Evolutionary conservation across 1,284 basidiomycete species (phyloP), one percentile per base, ranked within the genome.

Genomic region (Mycosarcoma maydis): DNA sequence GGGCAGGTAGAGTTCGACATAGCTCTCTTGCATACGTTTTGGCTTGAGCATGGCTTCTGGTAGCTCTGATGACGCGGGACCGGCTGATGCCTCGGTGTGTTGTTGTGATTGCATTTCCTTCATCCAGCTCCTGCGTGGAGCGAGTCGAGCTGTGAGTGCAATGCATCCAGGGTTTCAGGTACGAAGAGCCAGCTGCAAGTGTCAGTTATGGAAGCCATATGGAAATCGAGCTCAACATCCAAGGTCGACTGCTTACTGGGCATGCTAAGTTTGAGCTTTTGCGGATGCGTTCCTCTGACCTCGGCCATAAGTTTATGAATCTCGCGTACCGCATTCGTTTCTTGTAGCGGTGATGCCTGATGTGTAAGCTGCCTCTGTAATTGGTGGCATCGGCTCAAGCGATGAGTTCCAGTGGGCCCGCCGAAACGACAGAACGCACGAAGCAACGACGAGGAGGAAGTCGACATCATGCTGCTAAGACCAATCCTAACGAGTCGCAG

Each of bases 1-100:
- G 5, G 60, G 73, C 10, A 83, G 72, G 27, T 79, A 76, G 42
- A 82, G 68, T 51, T 75, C 71, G 38, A 80, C 73, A 53, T 77
- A 83, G 37, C 78, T 80, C 32, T 81, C 80, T 26, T 68, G 59
- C 78, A 81, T 81, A 13, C 69, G 64, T 36, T 73, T 77, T 27
- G 75, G 73, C 36, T 58, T 50, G 40, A 68, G 55, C 42, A 75
- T 49, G 14, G 55, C 42, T 16, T 54, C 51, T 5, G 58, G 64
- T 7, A 72, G 41, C 32, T 72, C 57, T 8, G 50, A 43, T 11
- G 53, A 36, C 3, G 48, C 24, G 6, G 52, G 13, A 11, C 44
- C 27, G 4, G 38, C 5, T 6, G 57, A 23, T 10, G 10, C 27
- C 13, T 52, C 42, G 13, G 30, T 38, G 13, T 47, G 39, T 20